A percentile compares a stretch with the other conserved stretches of the same genome.
phyloP scores from a whole-genome alignment of 495 filamentous ascomycete genomes.

The Penicillium waksmanii region DNA sequence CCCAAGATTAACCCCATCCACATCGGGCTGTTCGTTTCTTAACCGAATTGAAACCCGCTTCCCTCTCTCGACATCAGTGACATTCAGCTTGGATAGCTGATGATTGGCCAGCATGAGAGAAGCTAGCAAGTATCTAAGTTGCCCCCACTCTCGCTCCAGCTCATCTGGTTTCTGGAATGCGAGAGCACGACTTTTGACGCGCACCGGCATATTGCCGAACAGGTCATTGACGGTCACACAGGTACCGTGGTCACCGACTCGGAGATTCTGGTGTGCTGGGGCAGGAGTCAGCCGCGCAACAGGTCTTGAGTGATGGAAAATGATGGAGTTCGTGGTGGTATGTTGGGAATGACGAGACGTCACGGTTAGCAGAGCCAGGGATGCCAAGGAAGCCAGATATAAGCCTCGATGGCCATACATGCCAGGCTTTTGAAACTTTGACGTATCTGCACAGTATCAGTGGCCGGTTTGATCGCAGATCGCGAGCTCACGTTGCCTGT shows the following conservation, averaged over 20 bases:
- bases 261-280: conserved; percentile 60
- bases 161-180: conserved; percentile 52
- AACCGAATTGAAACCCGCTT: conserved; percentile 36
- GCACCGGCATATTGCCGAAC: conserved; percentile 95
- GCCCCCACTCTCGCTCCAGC: conserved; percentile 71
- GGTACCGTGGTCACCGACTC: conserved; percentile 69
- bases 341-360: conserved; percentile 72
- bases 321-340: conserved; percentile 67
- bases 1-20: conserved; percentile 27
- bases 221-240: conserved; percentile 80
- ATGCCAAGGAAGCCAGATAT: conserved; percentile 77
- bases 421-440: conserved; percentile 60
- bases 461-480: background rate
- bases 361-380: conserved; percentile 76
- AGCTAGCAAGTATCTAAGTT: conserved; percentile 60
- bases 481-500: background rate
- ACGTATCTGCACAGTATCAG: conserved; percentile 66
- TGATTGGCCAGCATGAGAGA: conserved; percentile 66
- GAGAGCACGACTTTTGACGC: conserved; percentile 78
- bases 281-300: conserved; percentile 71
- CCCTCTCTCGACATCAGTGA: conserved; percentile 36
- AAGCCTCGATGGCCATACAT: conserved; percentile 71
- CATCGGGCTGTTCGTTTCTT: background rate
- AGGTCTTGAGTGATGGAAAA: conserved; percentile 70
- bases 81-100: conserved; percentile 35